These are phyloP conservation scores for Diaporthe vaccinii DNA, from an alignment of 2,329 filamentous ascomycete species.

Conservation along the genomic window DNA sequence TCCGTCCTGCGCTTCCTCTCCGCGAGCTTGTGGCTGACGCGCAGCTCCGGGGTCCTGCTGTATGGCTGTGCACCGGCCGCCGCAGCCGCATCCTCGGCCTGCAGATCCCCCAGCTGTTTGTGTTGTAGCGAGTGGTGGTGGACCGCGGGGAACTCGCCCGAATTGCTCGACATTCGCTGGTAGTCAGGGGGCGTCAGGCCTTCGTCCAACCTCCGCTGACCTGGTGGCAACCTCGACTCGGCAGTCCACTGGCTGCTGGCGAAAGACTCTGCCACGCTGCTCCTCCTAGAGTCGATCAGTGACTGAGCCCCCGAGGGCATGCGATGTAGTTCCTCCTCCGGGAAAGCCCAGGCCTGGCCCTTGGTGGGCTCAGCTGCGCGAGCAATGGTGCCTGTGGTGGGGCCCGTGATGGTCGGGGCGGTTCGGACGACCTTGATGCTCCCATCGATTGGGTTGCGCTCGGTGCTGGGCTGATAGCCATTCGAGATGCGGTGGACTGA, in stretches of 20 bases:
- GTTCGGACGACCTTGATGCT: slow-evolving; percentile 69
- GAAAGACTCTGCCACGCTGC: slow-evolving; percentile 82
- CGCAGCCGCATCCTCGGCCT: slow-evolving; percentile 69
- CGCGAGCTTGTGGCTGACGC: slow-evolving; percentile 87
- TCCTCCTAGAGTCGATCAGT: slow-evolving; percentile 77
- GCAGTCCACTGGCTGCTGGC: slow-evolving; percentile 84
- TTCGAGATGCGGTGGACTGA: slow-evolving; percentile 74
- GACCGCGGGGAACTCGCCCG: slow-evolving; percentile 68
- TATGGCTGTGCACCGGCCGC: slow-evolving; percentile 77
- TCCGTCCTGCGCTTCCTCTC: slow-evolving; percentile 87
- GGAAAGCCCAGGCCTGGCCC: slow-evolving; percentile 87
- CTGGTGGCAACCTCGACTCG: slow-evolving; percentile 78
- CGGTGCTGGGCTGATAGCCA: slow-evolving; percentile 72
- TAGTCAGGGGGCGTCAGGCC: slow-evolving; percentile 59
- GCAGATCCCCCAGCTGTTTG: slow-evolving; percentile 76
- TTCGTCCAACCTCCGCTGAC: slow-evolving; percentile 81
- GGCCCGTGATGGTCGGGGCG: slow-evolving; percentile 83
- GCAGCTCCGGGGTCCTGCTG: slow-evolving; percentile 84
- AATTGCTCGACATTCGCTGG: slow-evolving; percentile 63
- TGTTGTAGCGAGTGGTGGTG: slow-evolving; percentile 86
- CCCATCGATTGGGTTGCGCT: slow-evolving; percentile 66
- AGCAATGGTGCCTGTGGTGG: slow-evolving; percentile 73
- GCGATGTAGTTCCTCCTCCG: slow-evolving; percentile 76
- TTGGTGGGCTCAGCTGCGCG: slow-evolving; percentile 84
- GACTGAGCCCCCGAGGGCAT: slow-evolving; percentile 61